These are phyloP conservation scores for Salix dunnii DNA, from an alignment of 345 rosid species.

Conservation along the genomic window DNA sequence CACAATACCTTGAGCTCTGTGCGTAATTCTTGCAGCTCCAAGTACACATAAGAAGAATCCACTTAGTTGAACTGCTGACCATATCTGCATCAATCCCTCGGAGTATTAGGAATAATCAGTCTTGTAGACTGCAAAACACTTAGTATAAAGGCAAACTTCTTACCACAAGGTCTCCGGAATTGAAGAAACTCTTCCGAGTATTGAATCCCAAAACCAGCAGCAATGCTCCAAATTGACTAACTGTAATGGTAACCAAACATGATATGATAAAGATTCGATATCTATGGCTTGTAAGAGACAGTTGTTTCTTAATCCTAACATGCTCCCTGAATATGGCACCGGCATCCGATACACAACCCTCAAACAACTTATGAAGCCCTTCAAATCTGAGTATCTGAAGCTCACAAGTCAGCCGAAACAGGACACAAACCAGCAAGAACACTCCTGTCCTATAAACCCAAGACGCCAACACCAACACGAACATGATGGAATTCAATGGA, in stretches of 20 bases:
- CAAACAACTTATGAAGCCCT: constrained; percentile 56
- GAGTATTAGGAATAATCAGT: neutral
- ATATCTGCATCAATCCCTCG: constrained; percentile 41
- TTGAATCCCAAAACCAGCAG: constrained; percentile 49
- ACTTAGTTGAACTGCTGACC: constrained; percentile 67
- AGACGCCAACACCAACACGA: constrained; percentile 47
- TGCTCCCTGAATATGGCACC: constrained; percentile 55
- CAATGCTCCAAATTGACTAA: constrained; percentile 63
- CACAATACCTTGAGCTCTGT: constrained; percentile 79
- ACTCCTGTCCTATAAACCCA: constrained; percentile 72
- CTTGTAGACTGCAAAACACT: neutral
- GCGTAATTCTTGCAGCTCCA: constrained; percentile 88
- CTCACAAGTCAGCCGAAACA: constrained; percentile 78
- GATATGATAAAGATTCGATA: constrained; percentile 64
- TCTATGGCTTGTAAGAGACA: constrained; percentile 68
- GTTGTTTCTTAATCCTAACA: constrained; percentile 60
- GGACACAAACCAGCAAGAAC: constrained; percentile 58
- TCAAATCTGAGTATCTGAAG: constrained; percentile 67
- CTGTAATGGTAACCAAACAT: constrained; percentile 50
- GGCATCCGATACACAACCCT: constrained; percentile 41
- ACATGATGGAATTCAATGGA: constrained; percentile 44
- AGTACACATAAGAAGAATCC: constrained; percentile 70
- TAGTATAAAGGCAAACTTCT: neutral
- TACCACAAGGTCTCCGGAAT: constrained; percentile 74
- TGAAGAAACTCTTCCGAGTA: constrained; percentile 60